These are phyloP conservation scores for Biscogniauxia marginata DNA, from an alignment of 2,329 filamentous ascomycete genomes.

Conservation along the genomic window DNA sequence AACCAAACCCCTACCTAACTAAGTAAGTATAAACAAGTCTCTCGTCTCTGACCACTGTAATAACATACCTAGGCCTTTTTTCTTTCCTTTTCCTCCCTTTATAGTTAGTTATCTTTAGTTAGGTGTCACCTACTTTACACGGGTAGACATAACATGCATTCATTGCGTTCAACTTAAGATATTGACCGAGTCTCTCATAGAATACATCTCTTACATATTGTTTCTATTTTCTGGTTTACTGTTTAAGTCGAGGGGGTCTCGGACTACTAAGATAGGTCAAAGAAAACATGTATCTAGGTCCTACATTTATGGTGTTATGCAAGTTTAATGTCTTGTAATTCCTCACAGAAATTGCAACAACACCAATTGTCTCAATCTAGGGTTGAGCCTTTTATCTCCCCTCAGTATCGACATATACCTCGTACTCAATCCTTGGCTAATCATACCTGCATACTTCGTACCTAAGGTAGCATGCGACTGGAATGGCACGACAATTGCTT, in stretches of 20 bases:
- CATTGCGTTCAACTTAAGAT: too few species aligned
- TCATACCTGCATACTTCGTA: not conserved
- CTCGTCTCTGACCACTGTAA: not conserved
- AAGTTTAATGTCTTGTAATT: not conserved
- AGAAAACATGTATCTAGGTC: too few species aligned
- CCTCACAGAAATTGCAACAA: not conserved
- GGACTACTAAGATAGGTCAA: too few species aligned
- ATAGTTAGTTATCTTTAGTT: too few species aligned
- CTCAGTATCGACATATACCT: not conserved
- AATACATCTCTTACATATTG: too few species aligned
- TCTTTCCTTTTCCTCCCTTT: too few species aligned
- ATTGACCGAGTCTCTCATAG: too few species aligned
- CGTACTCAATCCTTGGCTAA: not conserved
- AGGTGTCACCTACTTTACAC: too few species aligned
- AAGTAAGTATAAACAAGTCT: not conserved
- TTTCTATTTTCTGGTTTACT: too few species aligned
- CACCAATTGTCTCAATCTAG: not conserved
- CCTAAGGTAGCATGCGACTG: not conserved
- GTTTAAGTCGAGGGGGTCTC: too few species aligned
- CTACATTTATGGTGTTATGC: not conserved
- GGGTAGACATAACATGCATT: too few species aligned
- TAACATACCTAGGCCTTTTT: not conserved
- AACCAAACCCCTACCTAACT: not conserved
- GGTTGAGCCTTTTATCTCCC: not conserved
- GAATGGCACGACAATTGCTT: not conserved